Base-by-base conservation (phyloP, 805 yeast genomes). In the Cyberlindnera maritima region DNA sequence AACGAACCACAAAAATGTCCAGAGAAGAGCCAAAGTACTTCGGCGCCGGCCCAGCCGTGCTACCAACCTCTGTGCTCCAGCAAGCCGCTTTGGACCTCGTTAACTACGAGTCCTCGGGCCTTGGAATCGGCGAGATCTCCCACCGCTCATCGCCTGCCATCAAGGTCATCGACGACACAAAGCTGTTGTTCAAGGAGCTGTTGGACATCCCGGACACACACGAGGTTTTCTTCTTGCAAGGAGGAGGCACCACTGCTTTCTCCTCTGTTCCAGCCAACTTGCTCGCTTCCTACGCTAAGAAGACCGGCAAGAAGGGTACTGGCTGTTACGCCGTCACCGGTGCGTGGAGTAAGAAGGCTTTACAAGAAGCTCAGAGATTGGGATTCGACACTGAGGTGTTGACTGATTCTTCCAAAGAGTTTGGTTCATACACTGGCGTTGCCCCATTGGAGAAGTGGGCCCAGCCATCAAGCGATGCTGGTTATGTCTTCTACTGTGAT, bases 41-140 rank as follows among this genome's bases (percentile, higher is more conserved):
- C 61, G 99, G 98, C 47, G 98, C 99, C n/a, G 99, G 99, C 13
- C 99, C 99, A 41, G 99, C 99, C 1, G 76, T 83, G 43, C 74
- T 94, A 37, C 97, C 98, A 29, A 81, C 92, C 3, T 61, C 68
- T 4, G 98, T 92, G 2, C 76, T 94, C 45, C 84, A 88, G 68
- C 84, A 88, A 69, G 96, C 97, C 5, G 96, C 97, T 2, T 63
- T 66, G 28, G 98, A 94, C 64, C 72, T 94, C 53, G 64, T 94
- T 51, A 79, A 82, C 60, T 94, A 79, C 67, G 71, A 85, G 45
- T 74, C 71, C 36, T 70, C 74, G 29, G 95, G 91, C 23, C 74
- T 94, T 47, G 99, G 99, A 37, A 76, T 89, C 39, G 98, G 97
- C 56, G 99, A 94, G 68, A 88, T 94, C 58, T 90, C 97, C 20